These are phyloP conservation scores for Kazachstania kunashirensis DNA, from an alignment of 805 yeast genomes.

Conservation along the genomic window DNA sequence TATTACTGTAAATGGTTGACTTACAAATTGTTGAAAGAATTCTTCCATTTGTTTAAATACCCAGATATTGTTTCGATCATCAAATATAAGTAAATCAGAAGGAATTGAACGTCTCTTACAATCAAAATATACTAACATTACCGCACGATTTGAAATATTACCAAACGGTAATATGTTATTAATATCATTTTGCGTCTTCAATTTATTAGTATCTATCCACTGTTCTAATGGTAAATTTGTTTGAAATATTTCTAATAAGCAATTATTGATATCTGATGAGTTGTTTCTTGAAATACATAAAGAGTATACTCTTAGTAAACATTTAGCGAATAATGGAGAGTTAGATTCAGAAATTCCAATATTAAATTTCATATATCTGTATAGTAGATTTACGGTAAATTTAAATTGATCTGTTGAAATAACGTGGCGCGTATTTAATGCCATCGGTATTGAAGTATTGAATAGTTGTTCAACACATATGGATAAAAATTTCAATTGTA, in stretches of 20 bases:
- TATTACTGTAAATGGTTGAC: conserved; percentile 10
- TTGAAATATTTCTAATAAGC: conserved; percentile 8
- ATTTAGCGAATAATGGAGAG: conserved; percentile 12
- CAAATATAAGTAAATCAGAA: conserved; percentile 2
- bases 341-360: conserved; percentile 3
- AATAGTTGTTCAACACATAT: conserved; percentile 12
- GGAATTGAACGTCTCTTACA: conserved; percentile 11
- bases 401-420: conserved; percentile 12
- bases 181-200: conserved; percentile 1
- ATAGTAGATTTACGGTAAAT: conserved; percentile 12
- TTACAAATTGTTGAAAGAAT: conserved; percentile 2
- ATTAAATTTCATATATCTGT: conserved; percentile 10
- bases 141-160: conserved; percentile 6
- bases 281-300: conserved; percentile 6
- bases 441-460: conserved; percentile 3
- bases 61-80: conserved; percentile 10
- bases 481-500: conserved; percentile 14
- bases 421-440: conserved; percentile 1
- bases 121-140: conserved; percentile 18
- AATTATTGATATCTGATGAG: not conserved
- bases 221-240: conserved; percentile 15
- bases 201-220: conserved; percentile 9
- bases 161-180: not conserved
- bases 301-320: conserved; percentile 18
- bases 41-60: conserved; percentile 4